Evolutionary conservation across 176 grass and related monocot species (phyloP), one percentile per base, ranked within the genome.

Genomic region (Luzula sylvatica): DNA sequence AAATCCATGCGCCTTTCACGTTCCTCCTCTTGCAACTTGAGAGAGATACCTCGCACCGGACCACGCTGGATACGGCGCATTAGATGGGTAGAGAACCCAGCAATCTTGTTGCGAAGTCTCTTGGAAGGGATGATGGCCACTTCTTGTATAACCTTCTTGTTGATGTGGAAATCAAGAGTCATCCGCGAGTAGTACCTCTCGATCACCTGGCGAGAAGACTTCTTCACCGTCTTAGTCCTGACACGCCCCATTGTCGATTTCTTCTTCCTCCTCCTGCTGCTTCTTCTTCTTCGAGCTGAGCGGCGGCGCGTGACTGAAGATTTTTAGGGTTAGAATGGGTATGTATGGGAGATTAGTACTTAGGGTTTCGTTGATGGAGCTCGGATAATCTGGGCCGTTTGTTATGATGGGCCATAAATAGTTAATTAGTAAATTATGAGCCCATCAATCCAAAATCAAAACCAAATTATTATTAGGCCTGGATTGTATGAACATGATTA

Each of bases 1-100:
- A 94, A 94, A 65, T 94, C 87, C 87, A 94, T 94, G 56, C 82
- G 78, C 16, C 82, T 75, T 82, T 94, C 82, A 8, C 82, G 82
- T 74, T 94, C 87, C 87, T 94, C 87, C 82, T 94, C 87, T 67
- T 94, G 87, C 0, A 94, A 74, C 72, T 94, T 83, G 29, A 94
- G 82, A 4, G 88, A 94, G 72, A 94, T 94, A 21, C 88, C 79
- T 17, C 75, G 78, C 14, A 87, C 88, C 12, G 88, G 83, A 4
- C 88, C 88, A 6, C 79, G 75, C 72, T 94, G 88, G 72, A 94
- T 87, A 52, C 88, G 75, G 68, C 83, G 83, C 88, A 87, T 94
- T 9, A 94, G 72, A 30, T 87, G 88, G 46, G 88, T 87, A 27
- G 72, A 76, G 67, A 94, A 87, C 14, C 88, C 88, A 0, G 83